These are phyloP conservation scores for Sonneratia caseolaris DNA, from an alignment of 345 rosid genomes.

Conservation along the genomic window DNA sequence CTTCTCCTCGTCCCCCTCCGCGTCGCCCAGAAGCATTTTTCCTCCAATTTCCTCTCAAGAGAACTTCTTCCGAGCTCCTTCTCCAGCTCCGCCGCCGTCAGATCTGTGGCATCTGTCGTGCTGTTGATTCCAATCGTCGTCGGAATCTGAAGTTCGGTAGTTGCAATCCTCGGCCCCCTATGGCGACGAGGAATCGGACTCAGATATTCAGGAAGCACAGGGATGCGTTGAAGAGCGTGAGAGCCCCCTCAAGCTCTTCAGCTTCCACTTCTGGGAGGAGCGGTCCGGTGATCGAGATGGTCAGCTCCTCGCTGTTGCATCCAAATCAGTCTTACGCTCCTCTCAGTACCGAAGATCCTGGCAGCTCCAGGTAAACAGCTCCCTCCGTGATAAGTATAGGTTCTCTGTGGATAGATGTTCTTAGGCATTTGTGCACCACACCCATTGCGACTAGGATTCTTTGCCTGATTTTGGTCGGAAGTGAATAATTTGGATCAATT, in stretches of 20 bases:
- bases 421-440: background rate
- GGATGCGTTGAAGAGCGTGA: constrained; percentile 85
- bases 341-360: constrained; percentile 87
- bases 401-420: background rate
- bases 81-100: background rate
- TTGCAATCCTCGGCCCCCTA: constrained; percentile 4
- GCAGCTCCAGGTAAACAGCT: constrained; percentile 35
- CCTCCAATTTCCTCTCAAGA: background rate
- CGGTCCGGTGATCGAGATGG: constrained; percentile 94
- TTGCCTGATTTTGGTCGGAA: background rate
- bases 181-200: constrained; percentile 94
- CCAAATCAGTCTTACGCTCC: constrained; percentile 63
- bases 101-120: background rate
- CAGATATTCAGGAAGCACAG: constrained; percentile 59
- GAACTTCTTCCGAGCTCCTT: background rate
- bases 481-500: background rate
- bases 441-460: background rate
- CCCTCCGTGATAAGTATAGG: background rate
- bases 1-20: background rate
- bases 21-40: background rate
- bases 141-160: background rate
- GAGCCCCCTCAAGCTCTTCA: constrained; percentile 46
- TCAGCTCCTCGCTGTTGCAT: constrained; percentile 67
- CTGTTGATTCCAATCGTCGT: background rate
- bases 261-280: constrained; percentile 24